Evolutionary conservation across 1,284 basidiomycete genomes (phyloP).

Genomic region (Malassezia furfur): DNA sequence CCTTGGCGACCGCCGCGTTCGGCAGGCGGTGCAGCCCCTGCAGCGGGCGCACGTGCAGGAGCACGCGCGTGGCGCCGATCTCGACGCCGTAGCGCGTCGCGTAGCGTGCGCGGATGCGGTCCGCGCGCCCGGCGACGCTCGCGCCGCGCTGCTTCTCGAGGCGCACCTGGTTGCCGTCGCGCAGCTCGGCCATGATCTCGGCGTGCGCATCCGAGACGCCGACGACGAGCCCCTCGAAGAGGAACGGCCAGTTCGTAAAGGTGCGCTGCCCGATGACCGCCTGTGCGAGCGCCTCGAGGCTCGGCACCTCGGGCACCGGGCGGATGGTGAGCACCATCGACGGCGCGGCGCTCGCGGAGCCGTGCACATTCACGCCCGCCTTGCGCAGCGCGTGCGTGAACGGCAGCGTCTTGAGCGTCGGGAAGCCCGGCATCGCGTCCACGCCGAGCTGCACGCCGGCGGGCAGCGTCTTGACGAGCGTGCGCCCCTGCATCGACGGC

Average conservation of each 20-base stretch:
- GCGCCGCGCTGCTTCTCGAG: background rate
- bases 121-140: background rate
- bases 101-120: conserved; percentile 53
- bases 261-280: conserved; percentile 51
- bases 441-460: conserved; percentile 80
- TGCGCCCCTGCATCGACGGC: conserved; percentile 70
- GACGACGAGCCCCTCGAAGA: conserved; percentile 79
- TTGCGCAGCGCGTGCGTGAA: conserved; percentile 66
- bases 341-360: conserved; percentile 76
- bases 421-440: conserved; percentile 86
- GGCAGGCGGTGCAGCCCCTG: conserved; percentile 77
- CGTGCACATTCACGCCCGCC: conserved; percentile 89
- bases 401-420: conserved; percentile 79
- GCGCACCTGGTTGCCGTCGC: conserved; percentile 23
- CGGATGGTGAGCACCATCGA: conserved; percentile 82
- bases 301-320: conserved; percentile 60
- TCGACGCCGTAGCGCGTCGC: conserved; percentile 82
- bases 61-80: conserved; percentile 59
- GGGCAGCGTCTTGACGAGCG: conserved; percentile 74
- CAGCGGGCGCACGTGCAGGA: conserved; percentile 45
- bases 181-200: conserved; percentile 70
- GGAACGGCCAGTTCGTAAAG: conserved; percentile 85
- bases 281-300: conserved; percentile 60
- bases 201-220: conserved; percentile 62
- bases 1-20: conserved; percentile 81